Conservation (phyloP, 2,329 filamentous ascomycete species). For the Colletotrichum sp. region DNA sequence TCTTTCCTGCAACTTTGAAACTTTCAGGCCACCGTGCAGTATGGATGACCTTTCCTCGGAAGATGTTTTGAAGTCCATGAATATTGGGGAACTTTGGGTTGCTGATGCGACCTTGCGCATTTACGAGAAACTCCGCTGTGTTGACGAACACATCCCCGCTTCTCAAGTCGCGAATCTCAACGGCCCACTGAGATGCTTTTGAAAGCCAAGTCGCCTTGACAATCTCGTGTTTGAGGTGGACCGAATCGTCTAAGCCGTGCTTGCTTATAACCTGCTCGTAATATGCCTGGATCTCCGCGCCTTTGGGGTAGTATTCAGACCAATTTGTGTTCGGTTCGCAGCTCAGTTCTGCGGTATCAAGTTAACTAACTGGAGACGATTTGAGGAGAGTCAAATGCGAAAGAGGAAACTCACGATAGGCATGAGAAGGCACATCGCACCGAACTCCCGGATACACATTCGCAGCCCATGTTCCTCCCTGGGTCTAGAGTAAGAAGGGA, state of each 20-base stretch:
- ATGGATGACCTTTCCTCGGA: background rate
- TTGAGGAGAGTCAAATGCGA: background rate
- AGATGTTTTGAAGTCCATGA: background rate
- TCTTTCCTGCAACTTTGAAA: background rate
- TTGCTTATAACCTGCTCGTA: background rate
- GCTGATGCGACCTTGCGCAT: background rate
- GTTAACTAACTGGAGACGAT: fast-evolving
- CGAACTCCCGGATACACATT: constrained; percentile 23
- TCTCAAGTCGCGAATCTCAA: background rate
- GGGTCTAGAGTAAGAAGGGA: background rate
- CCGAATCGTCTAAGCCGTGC: background rate
- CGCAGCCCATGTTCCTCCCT: constrained; percentile 18
- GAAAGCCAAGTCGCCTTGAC: background rate
- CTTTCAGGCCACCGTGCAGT: background rate
- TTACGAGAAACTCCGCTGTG: background rate
- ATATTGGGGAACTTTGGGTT: background rate
- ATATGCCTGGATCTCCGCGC: constrained; percentile 23
- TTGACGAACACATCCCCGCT: background rate
- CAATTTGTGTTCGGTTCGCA: constrained; percentile 23
- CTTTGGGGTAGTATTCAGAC: constrained; percentile 21
- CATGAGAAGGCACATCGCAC: constrained; percentile 26
- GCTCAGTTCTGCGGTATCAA: background rate
- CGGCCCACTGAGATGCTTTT: background rate
- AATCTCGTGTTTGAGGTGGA: background rate
- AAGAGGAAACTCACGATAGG: constrained; percentile 9